Base-by-base conservation (phyloP, 1,139 yeast species). In the Saccharomyces hybrid region DNA sequence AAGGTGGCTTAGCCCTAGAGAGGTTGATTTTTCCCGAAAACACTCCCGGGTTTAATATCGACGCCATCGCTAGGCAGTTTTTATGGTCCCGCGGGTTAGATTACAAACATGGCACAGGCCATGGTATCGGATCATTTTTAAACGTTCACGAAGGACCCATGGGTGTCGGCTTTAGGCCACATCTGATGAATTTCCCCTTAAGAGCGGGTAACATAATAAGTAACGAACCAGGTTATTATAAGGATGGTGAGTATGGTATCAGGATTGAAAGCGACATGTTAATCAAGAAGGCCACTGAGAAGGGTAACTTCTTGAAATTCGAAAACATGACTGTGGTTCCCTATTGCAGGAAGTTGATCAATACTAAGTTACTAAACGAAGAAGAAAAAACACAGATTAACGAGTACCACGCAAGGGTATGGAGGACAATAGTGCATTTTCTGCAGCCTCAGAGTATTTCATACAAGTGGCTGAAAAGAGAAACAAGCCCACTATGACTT, bases 131-230 rank as follows among this genome's bases (percentile, higher is more conserved):
- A 3, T 78, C 96, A 0, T 93, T 77, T 68, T 79, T 95, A 60
- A 93, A 93, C 67, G 99, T 93, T 46, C 99, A 95, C 69, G 98
- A 95, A 69, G 96, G 96, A 3, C 99, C 99, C 13, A 83, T 91
- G 56, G 97, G 98, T 8, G 86, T 93, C 63, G 95, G 97, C 1
- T 81, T 84, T 62, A 78, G 87, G 61, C 73, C 70, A 19, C 62
- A 62, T 28, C 60, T 71, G 46, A 62, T 66, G 25, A 59, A 65
- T 9, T 67, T 55, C 58, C 69, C 75, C 13, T 59, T 75, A 48
- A 57, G 67, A 52, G 62, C 63, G 26, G 99, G 99, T 34, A 88
- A 89, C 71, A 75, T 91, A 49, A 75, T 90, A 50, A 86, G 96
- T 26, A 90, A 93, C 71, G 99, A 95, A 72, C 99, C 99, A 0